Evolutionary conservation across 768 basidiomycete genomes (phyloP).

Genomic region (Leccinum fibrillosum): DNA sequence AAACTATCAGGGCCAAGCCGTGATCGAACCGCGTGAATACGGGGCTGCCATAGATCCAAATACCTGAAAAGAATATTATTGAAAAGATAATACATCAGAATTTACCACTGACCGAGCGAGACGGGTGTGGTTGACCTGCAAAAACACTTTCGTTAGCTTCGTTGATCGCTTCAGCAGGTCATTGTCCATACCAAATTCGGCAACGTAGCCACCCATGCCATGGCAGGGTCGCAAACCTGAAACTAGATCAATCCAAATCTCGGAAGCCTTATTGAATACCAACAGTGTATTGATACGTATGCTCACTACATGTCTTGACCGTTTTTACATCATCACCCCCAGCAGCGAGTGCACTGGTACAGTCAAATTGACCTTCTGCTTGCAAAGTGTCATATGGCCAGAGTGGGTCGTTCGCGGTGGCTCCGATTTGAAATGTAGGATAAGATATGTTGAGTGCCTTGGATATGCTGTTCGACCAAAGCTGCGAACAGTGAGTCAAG

Average conservation of each 20-base stretch:
- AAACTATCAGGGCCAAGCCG: constrained; percentile 48
- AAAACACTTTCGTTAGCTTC: background rate
- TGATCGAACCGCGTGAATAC: constrained; percentile 44
- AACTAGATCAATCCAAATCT: background rate
- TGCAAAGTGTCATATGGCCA: constrained; percentile 48
- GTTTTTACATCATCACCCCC: constrained; percentile 41
- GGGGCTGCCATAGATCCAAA: constrained; percentile 54
- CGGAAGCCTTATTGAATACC: constrained; percentile 10
- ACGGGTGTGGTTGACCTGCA: constrained; percentile 51
- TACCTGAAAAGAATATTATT: constrained; percentile 32
- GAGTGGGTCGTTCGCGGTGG: constrained; percentile 48
- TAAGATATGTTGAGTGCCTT: constrained; percentile 33
- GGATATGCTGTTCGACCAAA: constrained; percentile 50
- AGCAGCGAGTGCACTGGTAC: constrained; percentile 46
- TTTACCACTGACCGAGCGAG: constrained; percentile 38
- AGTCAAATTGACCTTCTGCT: constrained; percentile 37
- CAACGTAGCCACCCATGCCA: background rate
- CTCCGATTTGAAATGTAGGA: constrained; percentile 48
- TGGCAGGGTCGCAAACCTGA: background rate
- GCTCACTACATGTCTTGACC: constrained; percentile 50
- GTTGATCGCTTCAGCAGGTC: background rate
- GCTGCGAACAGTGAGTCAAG: constrained; percentile 23
- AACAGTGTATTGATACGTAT: constrained; percentile 53
- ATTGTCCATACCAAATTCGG: background rate
- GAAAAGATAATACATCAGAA: background rate